Evolutionary conservation across 176 grass and related monocot species (phyloP).

Genomic region (Chloris gayana): DNA sequence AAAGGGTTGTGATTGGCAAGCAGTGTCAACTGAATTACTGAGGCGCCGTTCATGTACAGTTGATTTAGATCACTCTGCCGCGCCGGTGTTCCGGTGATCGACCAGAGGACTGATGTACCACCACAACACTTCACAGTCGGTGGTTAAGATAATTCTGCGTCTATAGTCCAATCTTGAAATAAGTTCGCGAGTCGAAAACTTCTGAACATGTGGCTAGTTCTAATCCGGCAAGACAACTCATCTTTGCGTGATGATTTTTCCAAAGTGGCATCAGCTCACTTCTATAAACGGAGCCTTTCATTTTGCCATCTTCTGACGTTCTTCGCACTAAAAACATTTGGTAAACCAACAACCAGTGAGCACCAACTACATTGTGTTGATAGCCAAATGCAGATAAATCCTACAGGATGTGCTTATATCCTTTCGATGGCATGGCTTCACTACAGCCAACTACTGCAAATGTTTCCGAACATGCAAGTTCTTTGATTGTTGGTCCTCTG

Average conservation of each 20-base stretch:
- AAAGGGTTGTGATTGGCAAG: no score
- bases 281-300: neutral
- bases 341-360: slow-evolving; percentile 7
- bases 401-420: neutral
- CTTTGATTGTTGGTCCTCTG: neutral
- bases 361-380: neutral
- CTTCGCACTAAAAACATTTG: neutral
- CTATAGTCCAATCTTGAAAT: neutral
- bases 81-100: no score
- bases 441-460: neutral
- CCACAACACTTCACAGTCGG: neutral
- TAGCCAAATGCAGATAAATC: neutral
- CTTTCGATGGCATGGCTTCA: neutral
- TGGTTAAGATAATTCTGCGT: neutral
- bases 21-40: no score
- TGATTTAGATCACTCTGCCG: no score
- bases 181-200: neutral
- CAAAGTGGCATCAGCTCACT: neutral
- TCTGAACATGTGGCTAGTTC: neutral
- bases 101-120: neutral
- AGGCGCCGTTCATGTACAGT: no score
- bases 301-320: neutral
- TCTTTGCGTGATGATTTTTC: neutral
- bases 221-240: neutral
- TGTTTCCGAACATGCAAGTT: no score